Conservation (phyloP, 495 filamentous ascomycete species). For the Pyronema domesticum region DNA sequence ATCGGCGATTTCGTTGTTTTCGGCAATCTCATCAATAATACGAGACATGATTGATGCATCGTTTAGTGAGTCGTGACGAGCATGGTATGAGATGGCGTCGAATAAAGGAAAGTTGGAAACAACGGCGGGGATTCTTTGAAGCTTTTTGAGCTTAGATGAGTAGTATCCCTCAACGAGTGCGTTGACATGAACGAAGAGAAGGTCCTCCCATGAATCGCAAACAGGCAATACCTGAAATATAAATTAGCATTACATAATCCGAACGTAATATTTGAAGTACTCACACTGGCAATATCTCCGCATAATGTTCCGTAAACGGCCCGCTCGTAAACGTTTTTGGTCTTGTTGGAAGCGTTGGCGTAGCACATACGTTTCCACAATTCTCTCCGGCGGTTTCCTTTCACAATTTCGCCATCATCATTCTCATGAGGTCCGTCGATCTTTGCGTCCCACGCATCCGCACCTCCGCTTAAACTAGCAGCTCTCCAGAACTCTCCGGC, state of each 20-base stretch:
- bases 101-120: conserved; percentile 20
- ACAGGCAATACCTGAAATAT: conserved; percentile 35
- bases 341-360: conserved; percentile 47
- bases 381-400: conserved; percentile 31
- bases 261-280: neutral
- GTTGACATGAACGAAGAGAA: conserved; percentile 80
- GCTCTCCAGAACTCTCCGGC: conserved; percentile 48
- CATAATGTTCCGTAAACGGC: conserved; percentile 80
- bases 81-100: conserved; percentile 21
- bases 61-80: conserved; percentile 5
- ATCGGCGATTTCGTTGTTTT: conserved; percentile 4
- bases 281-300: conserved; percentile 58
- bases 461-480: conserved; percentile 39
- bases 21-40: conserved; percentile 21
- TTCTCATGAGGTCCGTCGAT: conserved; percentile 12
- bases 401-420: conserved; percentile 7
- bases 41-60: conserved; percentile 16
- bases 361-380: conserved; percentile 74
- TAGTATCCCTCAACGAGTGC: conserved; percentile 38
- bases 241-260: neutral
- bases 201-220: conserved; percentile 71
- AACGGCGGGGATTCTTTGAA: conserved; percentile 11
- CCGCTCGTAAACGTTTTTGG: conserved; percentile 57
- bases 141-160: conserved; percentile 11
- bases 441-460: conserved; percentile 19